Percentiles rank a stretch among this genome's conserved stretches.
Evolutionary conservation across 2,329 filamentous ascomycete species (phyloP).

Genomic region (Orbilia oligospora): DNA sequence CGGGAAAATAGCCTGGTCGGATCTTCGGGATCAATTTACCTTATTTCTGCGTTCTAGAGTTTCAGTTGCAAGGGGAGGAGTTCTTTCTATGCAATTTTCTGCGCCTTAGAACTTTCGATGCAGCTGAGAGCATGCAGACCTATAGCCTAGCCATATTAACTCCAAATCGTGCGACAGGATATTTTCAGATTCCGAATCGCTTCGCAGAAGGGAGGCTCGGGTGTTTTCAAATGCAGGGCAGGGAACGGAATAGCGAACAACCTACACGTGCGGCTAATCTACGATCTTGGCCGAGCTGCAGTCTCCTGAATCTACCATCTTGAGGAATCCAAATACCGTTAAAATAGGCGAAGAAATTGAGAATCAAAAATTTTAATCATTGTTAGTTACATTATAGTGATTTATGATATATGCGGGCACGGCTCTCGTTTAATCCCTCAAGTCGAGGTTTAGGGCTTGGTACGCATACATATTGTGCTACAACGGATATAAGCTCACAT

Average conservation of each 20-base stretch:
- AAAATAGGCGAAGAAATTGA: slow-evolving; percentile 46
- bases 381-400: slow-evolving; percentile 10
- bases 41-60: slow-evolving; percentile 22
- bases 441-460: not conserved
- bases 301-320: slow-evolving; percentile 14
- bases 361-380: not conserved
- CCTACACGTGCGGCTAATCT: slow-evolving; percentile 31
- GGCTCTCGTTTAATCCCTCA: slow-evolving; percentile 29
- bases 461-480: slow-evolving; percentile 13
- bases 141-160: not conserved
- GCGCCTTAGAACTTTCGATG: slow-evolving; percentile 27
- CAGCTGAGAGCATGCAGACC: slow-evolving; percentile 14
- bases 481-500: slow-evolving; percentile 4
- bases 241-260: slow-evolving; percentile 3
- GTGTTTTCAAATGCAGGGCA: slow-evolving; percentile 28
- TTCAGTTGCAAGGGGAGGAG: slow-evolving; percentile 32
- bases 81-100: slow-evolving; percentile 34
- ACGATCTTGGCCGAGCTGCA: slow-evolving; percentile 16
- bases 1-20: slow-evolving; percentile 55
- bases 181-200: slow-evolving; percentile 46
- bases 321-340: slow-evolving; percentile 35
- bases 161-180: slow-evolving; percentile 16
- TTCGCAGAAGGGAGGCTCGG: slow-evolving; percentile 20
- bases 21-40: slow-evolving; percentile 55
- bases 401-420: slow-evolving; percentile 5